Base-by-base conservation (phyloP, 129 eudicot genomes). In the Gnaphalium uliginosum region DNA sequence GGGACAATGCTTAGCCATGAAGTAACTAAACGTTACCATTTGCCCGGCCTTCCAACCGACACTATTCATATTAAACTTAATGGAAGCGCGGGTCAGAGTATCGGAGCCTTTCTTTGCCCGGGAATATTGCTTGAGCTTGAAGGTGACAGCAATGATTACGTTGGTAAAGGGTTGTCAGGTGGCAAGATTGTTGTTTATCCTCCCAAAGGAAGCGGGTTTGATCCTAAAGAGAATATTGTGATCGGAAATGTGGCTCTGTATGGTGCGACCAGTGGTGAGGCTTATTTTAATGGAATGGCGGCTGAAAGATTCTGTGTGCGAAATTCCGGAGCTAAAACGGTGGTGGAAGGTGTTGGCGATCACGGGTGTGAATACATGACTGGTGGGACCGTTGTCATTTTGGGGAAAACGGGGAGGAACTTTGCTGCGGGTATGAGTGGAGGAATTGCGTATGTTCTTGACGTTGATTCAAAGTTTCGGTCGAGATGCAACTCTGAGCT, bases 381-480 rank as follows among this genome's bases (percentile, higher is more conserved):
- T 9, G 99, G 99, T 29, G 99, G 99, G 24, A 89, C 83, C 5
- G 96, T 87, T 24, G 96, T 91, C 4, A 91, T 95, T 46, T 81
- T 95, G 26, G 99, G 99, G 1, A 87, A 95, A 84, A 91, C 97
- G 0, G 99, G 99, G 24, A 84, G 99, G 70, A 95, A 95, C 62
- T 95, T 95, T 84, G 99, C 99, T 69, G 99, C 99, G 14, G 99
- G 99, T 9, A 95, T 95, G 99, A 95, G 99, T 66, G 99, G 99
- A 68, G 99, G 99, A 11, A 68, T 95, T 51, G 99, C 99, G 1
- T 95, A 91, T 72, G 96, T 95, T 75, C 93, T 95, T 62, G 97
- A 95, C 71, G 85, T 81, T 68, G 92, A 89, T 78, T 85, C 90
- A 32, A 85, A 71, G 61, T 95, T 95, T 71, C 79, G 81, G 41